phyloP scores from a whole-genome alignment of 1,139 yeast genomes.

The Yamadazyma diddensiae region DNA sequence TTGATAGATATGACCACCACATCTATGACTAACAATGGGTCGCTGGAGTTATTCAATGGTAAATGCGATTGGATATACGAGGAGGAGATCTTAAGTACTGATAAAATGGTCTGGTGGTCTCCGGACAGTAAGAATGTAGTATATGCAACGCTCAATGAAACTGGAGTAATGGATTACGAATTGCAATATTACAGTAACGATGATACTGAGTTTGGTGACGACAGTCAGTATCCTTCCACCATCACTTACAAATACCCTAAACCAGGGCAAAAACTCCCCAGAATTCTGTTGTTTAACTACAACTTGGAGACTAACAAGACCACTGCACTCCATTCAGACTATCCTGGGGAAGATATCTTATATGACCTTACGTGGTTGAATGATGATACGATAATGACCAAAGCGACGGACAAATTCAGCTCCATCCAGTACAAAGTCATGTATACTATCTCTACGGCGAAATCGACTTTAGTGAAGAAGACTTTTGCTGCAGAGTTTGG shows the following conservation, averaged over 20 bases:
- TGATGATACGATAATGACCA: conserved; percentile 50
- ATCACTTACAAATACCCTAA: conserved; percentile 74
- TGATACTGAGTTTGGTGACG: conserved; percentile 17
- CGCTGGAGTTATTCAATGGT: conserved; percentile 69
- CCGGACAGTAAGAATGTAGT: conserved; percentile 65
- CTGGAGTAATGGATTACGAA: conserved; percentile 61
- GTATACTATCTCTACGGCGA: conserved; percentile 19
- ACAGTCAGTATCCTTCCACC: conserved; percentile 54
- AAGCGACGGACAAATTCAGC: conserved; percentile 72
- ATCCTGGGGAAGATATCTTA: conserved; percentile 36
- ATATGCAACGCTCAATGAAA: conserved; percentile 68
- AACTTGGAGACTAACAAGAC: conserved; percentile 25
- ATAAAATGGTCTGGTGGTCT: conserved; percentile 84
- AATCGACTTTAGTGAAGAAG: conserved; percentile 11
- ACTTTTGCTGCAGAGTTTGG: conserved; percentile 34
- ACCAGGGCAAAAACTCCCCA: conserved; percentile 79
- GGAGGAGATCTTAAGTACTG: conserved; percentile 75
- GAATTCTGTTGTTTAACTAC: conserved; percentile 45
- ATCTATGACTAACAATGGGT: conserved; percentile 68
- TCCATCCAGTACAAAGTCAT: conserved; percentile 56
- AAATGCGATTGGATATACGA: conserved; percentile 97
- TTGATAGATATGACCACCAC: conserved; percentile 21
- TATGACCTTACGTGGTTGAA: conserved; percentile 77
- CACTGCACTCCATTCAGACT: conserved; percentile 6
- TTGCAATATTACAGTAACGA: conserved; percentile 59